These are phyloP conservation scores for Crithidia sp. DNA, from an alignment of 208 protist genomes.

Conservation along the genomic window DNA sequence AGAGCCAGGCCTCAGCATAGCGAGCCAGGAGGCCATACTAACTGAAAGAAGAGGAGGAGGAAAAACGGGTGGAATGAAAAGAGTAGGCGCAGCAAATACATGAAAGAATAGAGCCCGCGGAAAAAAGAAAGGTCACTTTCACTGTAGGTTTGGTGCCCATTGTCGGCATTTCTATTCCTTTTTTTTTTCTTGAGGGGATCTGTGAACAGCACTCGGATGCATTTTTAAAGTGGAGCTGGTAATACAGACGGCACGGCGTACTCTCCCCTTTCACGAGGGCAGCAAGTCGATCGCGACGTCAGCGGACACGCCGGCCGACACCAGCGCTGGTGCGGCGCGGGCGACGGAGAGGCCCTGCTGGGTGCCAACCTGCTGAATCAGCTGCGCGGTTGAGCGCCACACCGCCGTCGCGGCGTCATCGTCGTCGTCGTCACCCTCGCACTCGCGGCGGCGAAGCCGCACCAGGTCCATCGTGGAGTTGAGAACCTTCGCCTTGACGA, in stretches of 20 bases:
- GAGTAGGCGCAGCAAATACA: too few species aligned
- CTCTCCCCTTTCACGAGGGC: constrained; percentile 8
- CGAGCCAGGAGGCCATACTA: too few species aligned
- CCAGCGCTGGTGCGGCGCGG: constrained; percentile 39
- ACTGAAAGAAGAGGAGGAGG: too few species aligned
- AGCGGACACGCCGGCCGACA: constrained; percentile 35
- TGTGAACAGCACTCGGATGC: constrained; percentile 4
- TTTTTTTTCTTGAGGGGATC: not conserved
- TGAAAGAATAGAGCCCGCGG: too few species aligned
- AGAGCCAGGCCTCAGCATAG: too few species aligned
- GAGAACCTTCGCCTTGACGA: constrained; percentile 30
- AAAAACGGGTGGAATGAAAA: too few species aligned
- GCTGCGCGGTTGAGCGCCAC: constrained; percentile 31
- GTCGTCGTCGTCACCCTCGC: not conserved
- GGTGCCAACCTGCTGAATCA: constrained; percentile 26
- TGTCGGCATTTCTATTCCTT: not conserved
- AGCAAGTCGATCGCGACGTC: constrained; percentile 46
- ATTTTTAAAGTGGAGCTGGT: not conserved
- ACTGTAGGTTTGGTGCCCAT: not conserved
- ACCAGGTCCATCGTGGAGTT: constrained; percentile 41
- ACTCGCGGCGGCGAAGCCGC: constrained; percentile 2
- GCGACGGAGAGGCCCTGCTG: constrained; percentile 30
- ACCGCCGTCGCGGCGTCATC: not conserved
- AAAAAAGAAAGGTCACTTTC: too few species aligned
- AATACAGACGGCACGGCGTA: not conserved